Evolutionary conservation across 2,329 filamentous ascomycete genomes (phyloP).

Genomic region (Phyllosticta citribraziliensis): DNA sequence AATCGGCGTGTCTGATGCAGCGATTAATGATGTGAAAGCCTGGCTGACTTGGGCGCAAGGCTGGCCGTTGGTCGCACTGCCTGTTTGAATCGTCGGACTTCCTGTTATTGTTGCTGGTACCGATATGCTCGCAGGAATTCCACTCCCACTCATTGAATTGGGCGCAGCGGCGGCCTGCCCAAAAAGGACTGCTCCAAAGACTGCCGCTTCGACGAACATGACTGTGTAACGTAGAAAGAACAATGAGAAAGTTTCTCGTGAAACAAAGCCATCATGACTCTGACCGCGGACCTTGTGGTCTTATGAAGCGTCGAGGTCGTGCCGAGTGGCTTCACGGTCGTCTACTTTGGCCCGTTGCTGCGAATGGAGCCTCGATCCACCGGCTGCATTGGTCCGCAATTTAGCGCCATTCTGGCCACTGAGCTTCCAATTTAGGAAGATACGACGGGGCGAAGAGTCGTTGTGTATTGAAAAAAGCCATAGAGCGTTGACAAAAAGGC

Average conservation of each 20-base stretch:
- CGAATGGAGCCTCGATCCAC: background rate
- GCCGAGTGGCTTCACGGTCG: background rate
- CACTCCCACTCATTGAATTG: background rate
- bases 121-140: background rate
- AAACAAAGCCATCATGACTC: background rate
- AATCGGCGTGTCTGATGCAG: slow-evolving; percentile 11
- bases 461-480: background rate
- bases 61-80: background rate
- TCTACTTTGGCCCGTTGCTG: background rate
- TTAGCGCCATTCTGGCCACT: background rate
- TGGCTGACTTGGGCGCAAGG: background rate
- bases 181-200: background rate
- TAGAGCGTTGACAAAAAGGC: background rate
- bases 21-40: background rate
- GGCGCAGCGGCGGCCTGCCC: background rate
- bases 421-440: background rate
- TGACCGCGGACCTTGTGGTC: background rate
- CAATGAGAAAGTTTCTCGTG: background rate
- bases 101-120: background rate
- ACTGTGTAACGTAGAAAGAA: background rate
- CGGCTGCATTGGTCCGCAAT: background rate
- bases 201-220: background rate
- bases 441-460: background rate
- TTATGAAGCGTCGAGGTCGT: background rate
- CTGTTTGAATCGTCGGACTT: background rate